These are phyloP conservation scores for Geranium rotundifolium DNA, from an alignment of 345 rosid genomes.

Conservation along the genomic window DNA sequence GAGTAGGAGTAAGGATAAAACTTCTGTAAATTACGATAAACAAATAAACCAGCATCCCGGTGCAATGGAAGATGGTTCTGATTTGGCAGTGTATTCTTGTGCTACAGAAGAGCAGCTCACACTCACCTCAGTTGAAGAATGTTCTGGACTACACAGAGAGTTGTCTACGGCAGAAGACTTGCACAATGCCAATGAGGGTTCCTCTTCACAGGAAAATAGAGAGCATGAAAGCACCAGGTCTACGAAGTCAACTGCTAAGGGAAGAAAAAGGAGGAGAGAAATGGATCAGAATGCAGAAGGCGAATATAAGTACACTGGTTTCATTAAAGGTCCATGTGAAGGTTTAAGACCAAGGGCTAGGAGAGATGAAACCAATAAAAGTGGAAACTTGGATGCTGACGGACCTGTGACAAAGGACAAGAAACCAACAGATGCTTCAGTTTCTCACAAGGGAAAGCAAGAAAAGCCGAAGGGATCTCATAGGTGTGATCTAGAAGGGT, in stretches of 20 bases:
- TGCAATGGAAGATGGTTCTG: no score
- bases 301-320: constrained; percentile 32
- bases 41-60: constrained; percentile 2
- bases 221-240: constrained; percentile 13
- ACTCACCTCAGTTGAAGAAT: background rate
- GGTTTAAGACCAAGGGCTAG: constrained; percentile 74
- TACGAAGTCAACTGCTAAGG: constrained; percentile 20
- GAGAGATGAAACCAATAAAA: constrained; percentile 23
- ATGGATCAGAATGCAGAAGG: constrained; percentile 29
- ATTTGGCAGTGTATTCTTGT: no score
- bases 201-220: constrained; percentile 14
- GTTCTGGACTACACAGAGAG: constrained; percentile 5
- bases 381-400: constrained; percentile 11
- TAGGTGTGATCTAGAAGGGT: constrained; percentile 75
- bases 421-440: constrained; percentile 27
- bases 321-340: constrained; percentile 93
- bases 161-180: background rate
- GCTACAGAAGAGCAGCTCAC: background rate
- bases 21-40: background rate
- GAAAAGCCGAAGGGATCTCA: constrained; percentile 20
- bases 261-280: constrained; percentile 47
- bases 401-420: constrained; percentile 22
- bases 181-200: constrained; percentile 13
- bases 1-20: background rate
- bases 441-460: constrained; percentile 21